These are phyloP conservation scores for Neurospora sp. DNA, from an alignment of 495 filamentous ascomycete species.

Conservation along the genomic window DNA sequence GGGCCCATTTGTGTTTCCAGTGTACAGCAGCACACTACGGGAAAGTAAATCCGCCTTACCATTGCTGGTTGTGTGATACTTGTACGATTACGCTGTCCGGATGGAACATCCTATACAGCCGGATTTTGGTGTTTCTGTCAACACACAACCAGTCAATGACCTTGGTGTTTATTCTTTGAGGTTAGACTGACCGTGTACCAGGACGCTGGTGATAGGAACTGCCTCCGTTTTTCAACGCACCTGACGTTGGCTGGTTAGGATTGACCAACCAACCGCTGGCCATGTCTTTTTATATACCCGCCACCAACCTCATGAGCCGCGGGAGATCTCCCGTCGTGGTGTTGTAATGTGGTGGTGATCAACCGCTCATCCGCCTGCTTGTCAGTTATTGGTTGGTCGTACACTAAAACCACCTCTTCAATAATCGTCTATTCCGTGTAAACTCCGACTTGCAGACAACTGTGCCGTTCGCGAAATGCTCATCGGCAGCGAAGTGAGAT, in stretches of 20 bases:
- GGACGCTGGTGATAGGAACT: neutral
- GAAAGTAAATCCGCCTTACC: neutral
- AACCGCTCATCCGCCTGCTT: neutral
- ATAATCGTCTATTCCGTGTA: neutral
- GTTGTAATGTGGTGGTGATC: neutral
- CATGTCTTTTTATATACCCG: neutral
- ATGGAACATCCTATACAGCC: neutral
- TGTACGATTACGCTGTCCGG: neutral
- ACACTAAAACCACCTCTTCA: neutral
- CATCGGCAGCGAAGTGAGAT: neutral
- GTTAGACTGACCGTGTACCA: neutral
- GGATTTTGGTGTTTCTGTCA: neutral
- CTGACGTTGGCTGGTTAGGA: neutral
- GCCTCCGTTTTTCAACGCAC: neutral
- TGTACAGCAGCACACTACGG: neutral
- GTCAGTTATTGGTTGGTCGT: neutral
- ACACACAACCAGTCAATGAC: neutral
- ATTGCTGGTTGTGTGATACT: neutral
- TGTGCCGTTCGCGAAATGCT: neutral
- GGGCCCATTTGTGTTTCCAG: neutral
- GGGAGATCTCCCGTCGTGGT: neutral
- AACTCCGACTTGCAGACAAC: neutral
- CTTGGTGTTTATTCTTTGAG: neutral
- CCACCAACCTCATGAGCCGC: neutral
- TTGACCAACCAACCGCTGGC: neutral